Conservation (phyloP, 2,329 filamentous ascomycete species). For the Apiospora pterosperma region DNA sequence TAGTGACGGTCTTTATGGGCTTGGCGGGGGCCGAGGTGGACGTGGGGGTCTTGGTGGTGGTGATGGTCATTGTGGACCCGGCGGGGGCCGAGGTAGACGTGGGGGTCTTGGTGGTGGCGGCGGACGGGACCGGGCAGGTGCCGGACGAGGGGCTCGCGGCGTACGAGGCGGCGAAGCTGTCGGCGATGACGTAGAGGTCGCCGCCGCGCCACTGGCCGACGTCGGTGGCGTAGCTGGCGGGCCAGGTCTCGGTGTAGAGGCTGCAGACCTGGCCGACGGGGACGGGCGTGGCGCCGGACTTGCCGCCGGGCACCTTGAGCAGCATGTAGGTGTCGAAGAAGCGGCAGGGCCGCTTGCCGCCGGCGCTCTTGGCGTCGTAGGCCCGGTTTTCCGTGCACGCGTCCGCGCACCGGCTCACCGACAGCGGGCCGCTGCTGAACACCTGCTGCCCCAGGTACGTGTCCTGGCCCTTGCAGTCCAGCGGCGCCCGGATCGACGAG, state of each 20-base stretch:
- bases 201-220: constrained; percentile 17
- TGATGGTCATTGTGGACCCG: no score
- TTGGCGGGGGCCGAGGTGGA: no score
- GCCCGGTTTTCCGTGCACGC: background rate
- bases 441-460: background rate
- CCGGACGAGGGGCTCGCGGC: background rate
- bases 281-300: background rate
- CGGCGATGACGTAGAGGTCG: constrained; percentile 14
- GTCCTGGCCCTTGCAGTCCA: background rate
- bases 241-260: constrained; percentile 28
- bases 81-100: no score
- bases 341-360: background rate
- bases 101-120: background rate
- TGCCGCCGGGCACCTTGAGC: background rate
- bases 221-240: constrained; percentile 21
- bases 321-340: constrained; percentile 3
- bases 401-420: background rate
- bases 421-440: background rate
- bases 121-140: background rate
- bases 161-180: constrained; percentile 15
- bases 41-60: no score
- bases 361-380: background rate
- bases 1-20: background rate
- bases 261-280: background rate
- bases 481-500: background rate